Evolutionary conservation across 176 grass and related monocot species (phyloP), one percentile per base, ranked within the genome.

Genomic region (Bothriochloa decipiens): DNA sequence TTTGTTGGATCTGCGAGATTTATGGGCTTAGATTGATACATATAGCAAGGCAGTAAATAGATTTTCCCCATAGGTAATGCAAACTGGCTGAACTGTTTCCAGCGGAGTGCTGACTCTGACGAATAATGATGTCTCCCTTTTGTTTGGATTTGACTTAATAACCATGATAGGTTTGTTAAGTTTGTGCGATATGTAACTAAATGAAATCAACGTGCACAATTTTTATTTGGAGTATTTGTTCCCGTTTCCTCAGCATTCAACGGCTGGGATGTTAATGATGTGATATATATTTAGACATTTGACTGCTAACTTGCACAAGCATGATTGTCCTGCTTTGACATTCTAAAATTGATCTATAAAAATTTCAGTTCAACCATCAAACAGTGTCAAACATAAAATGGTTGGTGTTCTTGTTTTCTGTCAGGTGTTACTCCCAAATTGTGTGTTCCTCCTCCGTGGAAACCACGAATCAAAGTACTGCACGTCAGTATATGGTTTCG

Each of bases 401-500:
- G 32, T 35, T 7, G 3, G 18, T 0, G n/a, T 0, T 83, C 25
- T 65, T 70, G 25, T 87, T 61, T 61, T 45, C 23, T 74, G 72
- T 80, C 76, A 98, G 96, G 85, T 96, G 15, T 82, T 94, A 8
- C 78, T 94, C 53, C 96, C 91, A 23, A 83, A 94, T 69, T 85
- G 74, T 52, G 93, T 99, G 7, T 96, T 92, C 26, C 96, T 99
- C 72, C 83, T 99, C 8, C 87, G 96, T 4, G 96, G 96, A 45
- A 99, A 99, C 80, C 96, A 99, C 14, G 96, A 99, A 87, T 94
- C 96, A 41, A 99, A 99, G 82, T 99, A 99, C 29, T 99, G 96
- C 57, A 99, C 93, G 7, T 99, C 96, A 68, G 90, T 94, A 60
- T 99, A 99, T 89, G 96, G 96, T 37, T 99, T 99, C 18, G 93